A percentile compares a stretch with the other conserved stretches of the same genome.
Conservation (phyloP, 177 flowering plant genomes). For the Vitis hybrid region DNA sequence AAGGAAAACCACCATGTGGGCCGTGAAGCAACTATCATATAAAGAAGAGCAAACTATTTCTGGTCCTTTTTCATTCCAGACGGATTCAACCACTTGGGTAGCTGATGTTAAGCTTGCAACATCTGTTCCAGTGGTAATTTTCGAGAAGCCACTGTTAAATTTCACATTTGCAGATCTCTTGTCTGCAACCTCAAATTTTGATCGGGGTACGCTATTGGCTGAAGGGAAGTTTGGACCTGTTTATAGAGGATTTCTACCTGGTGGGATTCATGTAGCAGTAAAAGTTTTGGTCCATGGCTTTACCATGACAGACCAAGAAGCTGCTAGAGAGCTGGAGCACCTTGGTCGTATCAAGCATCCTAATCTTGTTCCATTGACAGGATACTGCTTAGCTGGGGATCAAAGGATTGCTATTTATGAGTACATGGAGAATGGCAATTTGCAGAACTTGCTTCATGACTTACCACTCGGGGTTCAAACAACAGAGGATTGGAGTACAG, state of each 20-base stretch:
- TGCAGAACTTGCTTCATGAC: conserved; percentile 80
- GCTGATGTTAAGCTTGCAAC: conserved; percentile 89
- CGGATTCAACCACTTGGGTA: conserved; percentile 91
- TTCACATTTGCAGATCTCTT: conserved; percentile 87
- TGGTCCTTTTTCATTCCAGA: conserved; percentile 91
- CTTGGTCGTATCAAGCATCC: conserved; percentile 89
- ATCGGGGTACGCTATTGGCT: conserved; percentile 74
- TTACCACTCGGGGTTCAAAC: conserved; percentile 61
- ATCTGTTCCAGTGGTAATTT: conserved; percentile 74
- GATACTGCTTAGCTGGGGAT: conserved; percentile 92
- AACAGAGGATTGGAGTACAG: conserved; percentile 74
- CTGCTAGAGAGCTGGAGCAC: conserved; percentile 74
- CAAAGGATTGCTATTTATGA: conserved; percentile 87
- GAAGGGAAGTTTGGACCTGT: conserved; percentile 96
- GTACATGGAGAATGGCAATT: conserved; percentile 92
- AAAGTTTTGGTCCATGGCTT: conserved; percentile 84
- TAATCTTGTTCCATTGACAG: conserved; percentile 83
- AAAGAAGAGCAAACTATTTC: conserved; percentile 70
- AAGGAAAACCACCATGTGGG: conserved; percentile 57
- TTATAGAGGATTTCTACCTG: conserved; percentile 77
- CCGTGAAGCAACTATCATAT: conserved; percentile 58
- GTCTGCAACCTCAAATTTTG: conserved; percentile 85
- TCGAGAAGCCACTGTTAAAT: conserved; percentile 86
- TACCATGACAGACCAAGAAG: conserved; percentile 77
- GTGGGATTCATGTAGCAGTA: conserved; percentile 86